Conservation (phyloP, 2,329 filamentous ascomycete species). For the Penicillium palitans region DNA sequence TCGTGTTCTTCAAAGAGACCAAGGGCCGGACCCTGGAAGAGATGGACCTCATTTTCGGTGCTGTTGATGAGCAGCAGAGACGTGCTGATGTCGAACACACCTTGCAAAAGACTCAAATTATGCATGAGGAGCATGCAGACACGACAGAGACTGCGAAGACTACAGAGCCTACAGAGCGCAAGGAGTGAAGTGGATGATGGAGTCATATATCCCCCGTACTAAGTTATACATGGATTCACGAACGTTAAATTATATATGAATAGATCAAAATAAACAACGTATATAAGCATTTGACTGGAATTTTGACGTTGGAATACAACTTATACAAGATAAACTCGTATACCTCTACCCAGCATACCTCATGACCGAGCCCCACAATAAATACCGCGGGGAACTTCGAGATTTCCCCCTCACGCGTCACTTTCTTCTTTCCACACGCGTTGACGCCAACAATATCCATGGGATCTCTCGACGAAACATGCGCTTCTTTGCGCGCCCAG, state of each 20-base stretch:
- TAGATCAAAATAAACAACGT: background rate
- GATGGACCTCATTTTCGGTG: slow-evolving; percentile 39
- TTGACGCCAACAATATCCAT: slow-evolving; percentile 9
- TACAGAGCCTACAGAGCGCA: background rate
- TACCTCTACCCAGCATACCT: background rate
- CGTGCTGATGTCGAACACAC: slow-evolving; percentile 29
- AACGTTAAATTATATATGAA: background rate
- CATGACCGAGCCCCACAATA: slow-evolving; percentile 8
- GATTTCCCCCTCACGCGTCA: slow-evolving; percentile 2
- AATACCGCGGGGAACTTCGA: slow-evolving; percentile 18
- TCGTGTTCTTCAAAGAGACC: slow-evolving; percentile 38
- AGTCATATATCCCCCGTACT: background rate
- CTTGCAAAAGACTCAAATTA: slow-evolving; percentile 26
- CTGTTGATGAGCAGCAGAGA: slow-evolving; percentile 26
- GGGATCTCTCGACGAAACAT: slow-evolving; percentile 27
- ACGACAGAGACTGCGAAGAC: slow-evolving; percentile 3
- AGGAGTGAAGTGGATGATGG: background rate
- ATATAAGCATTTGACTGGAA: no score
- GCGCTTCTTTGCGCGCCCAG: slow-evolving; percentile 37
- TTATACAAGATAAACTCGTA: no score
- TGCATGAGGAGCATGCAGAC: slow-evolving; percentile 23
- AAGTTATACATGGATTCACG: no score
- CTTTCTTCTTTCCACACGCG: background rate
- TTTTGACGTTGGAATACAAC: background rate
- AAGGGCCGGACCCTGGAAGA: slow-evolving; percentile 42